Base-by-base conservation (phyloP, 1,139 yeast species). In the Blastobotrys proliferans region DNA sequence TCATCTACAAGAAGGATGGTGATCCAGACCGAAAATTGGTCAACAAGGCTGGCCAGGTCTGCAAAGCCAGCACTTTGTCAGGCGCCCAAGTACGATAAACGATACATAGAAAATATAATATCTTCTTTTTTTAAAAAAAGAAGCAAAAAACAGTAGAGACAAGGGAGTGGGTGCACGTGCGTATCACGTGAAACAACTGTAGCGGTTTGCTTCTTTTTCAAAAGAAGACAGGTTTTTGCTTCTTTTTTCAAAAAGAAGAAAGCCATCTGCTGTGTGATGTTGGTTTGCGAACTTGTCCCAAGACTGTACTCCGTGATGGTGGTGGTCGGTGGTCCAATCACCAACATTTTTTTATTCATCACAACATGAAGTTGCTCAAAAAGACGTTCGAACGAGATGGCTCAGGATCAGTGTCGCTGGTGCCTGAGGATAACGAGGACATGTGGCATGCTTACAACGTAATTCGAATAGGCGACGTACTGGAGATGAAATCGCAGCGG, bases 351-450 rank as follows among this genome's bases (percentile, higher is more conserved):
- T 11, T 22, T 11, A 11, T 8, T 11, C 26, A 22, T 22, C 9
- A 13, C n/a, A 29, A 24, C 6, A 79, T 79, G 85, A 80, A 78
- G 62, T 64, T 79, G 25, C 58, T 79, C 4, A 65, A 72, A 35
- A 71, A 75, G 46, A 61, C 60, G 21, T 66, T 80, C 39, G 81
- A 77, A 47, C 79, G 77, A 54, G 87, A 83, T 54, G 70, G 75
- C 45, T 73, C 80, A 52, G 95, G 92, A 11, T 68, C 72, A 2
- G 73, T 86, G 13, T 73, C 82, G 0, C 63, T 90, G 14, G 68
- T 77, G 3, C 92, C 97, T 0, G 87, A 88, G 56, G 97, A 92
- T 56, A 79, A 86, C 31, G 97, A 92, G 56, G 98, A 92, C 61
- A 70, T 92, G 50, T 92, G 97, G 90, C 81, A 84, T 35, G 61